Conservation (phyloP, 1,284 basidiomycete genomes). For the Sanghuangporus weigelae region DNA sequence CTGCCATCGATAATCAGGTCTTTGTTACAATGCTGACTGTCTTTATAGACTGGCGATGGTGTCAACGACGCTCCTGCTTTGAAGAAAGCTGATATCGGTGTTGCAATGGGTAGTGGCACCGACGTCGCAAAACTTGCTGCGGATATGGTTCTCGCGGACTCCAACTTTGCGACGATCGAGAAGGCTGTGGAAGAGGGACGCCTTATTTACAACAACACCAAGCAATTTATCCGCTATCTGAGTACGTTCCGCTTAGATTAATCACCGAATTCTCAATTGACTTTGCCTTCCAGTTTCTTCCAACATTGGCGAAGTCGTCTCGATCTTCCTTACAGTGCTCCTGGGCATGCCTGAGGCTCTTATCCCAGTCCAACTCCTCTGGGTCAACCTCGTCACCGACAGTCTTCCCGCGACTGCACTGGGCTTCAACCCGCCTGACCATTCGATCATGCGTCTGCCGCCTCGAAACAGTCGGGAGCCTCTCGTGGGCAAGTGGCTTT, state of each 20-base stretch:
- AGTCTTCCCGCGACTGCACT: slow-evolving; percentile 97
- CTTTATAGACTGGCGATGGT: slow-evolving; percentile 78
- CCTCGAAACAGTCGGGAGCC: slow-evolving; percentile 88
- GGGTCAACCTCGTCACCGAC: slow-evolving; percentile 96
- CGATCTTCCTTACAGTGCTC: slow-evolving; percentile 95
- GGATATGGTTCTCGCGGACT: slow-evolving; percentile 92
- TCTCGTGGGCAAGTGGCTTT: slow-evolving; percentile 89
- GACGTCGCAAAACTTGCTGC: slow-evolving; percentile 98
- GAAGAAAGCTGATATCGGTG: slow-evolving; percentile 97
- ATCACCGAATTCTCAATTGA: slow-evolving; percentile 26
- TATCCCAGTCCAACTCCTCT: slow-evolving; percentile 95
- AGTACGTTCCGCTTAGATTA: slow-evolving; percentile 43
- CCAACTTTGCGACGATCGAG: slow-evolving; percentile 90
- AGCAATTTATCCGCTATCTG: slow-evolving; percentile 93
- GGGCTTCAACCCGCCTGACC: slow-evolving; percentile 96
- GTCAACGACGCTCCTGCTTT: slow-evolving; percentile 97
- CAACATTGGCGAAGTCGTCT: slow-evolving; percentile 98
- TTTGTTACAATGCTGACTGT: not conserved
- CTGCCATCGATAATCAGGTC: not conserved
- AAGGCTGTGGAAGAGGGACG: slow-evolving; percentile 95
- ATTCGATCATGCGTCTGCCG: slow-evolving; percentile 92
- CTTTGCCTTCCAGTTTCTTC: slow-evolving; percentile 78
- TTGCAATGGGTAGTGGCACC: slow-evolving; percentile 98
- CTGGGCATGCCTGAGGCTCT: slow-evolving; percentile 98
- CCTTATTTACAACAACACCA: slow-evolving; percentile 98